phyloP scores from a whole-genome alignment of 1,284 basidiomycete species.

The Flammula alnicola region DNA sequence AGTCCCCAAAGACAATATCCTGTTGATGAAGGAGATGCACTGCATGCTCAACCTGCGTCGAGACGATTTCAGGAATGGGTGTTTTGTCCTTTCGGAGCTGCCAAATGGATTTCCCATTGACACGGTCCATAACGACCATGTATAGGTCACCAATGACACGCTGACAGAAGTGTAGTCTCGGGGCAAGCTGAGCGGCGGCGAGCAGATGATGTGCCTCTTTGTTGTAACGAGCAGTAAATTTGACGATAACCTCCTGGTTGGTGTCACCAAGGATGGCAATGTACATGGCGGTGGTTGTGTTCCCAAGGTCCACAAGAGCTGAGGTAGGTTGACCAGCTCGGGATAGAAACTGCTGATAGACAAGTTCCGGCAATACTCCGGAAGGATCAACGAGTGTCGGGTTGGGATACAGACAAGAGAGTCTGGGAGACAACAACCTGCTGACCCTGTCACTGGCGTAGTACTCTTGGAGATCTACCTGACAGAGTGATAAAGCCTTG shows the following conservation, averaged over 20 bases:
- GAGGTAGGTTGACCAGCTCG: slow-evolving; percentile 13
- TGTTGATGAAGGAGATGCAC: no score
- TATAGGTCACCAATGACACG: slow-evolving; percentile 22
- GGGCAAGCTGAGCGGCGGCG: slow-evolving; percentile 16
- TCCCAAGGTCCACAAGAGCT: slow-evolving; percentile 10
- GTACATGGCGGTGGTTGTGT: slow-evolving; percentile 14
- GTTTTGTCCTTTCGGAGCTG: slow-evolving; percentile 13
- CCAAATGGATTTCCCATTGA: slow-evolving; percentile 17
- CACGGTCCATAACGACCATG: slow-evolving; percentile 25
- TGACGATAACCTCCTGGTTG: slow-evolving; percentile 17
- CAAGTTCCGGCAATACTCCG: slow-evolving; percentile 17
- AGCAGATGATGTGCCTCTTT: no score
- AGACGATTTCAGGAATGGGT: slow-evolving; percentile 13
- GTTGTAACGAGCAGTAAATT: no score
- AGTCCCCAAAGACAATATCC: no score
- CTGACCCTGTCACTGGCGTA: slow-evolving; percentile 6
- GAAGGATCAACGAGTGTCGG: slow-evolving; percentile 16
- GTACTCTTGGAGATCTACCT: no score
- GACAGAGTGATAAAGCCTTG: no score
- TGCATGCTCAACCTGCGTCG: no score
- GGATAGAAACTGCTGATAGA: slow-evolving; percentile 12
- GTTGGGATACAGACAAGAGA: slow-evolving; percentile 21
- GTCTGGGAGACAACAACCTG: not conserved
- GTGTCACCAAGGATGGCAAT: slow-evolving; percentile 17
- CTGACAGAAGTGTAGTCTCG: slow-evolving; percentile 21